phyloP scores from a whole-genome alignment of 176 grass and related monocot species.

The Hordeum vulgare region MorexV3_pseudomolecules_assembly NC_058519.1:460524073-460524572 shows the following conservation, averaged over 20 bases:
- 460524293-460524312: background rate
- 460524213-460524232: background rate
- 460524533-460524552: background rate
- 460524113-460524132: background rate
- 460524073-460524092: background rate
- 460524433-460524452: background rate
- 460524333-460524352: slow-evolving; percentile 7
- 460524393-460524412: background rate
- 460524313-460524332: background rate
- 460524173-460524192: background rate
- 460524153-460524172: background rate
- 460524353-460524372: background rate
- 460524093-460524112: background rate
- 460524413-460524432: background rate
- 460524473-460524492: background rate
- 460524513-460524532: background rate
- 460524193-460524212: background rate
- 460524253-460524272: background rate
- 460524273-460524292: background rate
- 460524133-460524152: background rate
- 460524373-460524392: background rate
- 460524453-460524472: background rate
- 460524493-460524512: background rate
- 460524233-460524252: background rate
- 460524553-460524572: background rate